Conservation (phyloP, 1,284 basidiomycete species). For the Puccinia horiana region DNA sequence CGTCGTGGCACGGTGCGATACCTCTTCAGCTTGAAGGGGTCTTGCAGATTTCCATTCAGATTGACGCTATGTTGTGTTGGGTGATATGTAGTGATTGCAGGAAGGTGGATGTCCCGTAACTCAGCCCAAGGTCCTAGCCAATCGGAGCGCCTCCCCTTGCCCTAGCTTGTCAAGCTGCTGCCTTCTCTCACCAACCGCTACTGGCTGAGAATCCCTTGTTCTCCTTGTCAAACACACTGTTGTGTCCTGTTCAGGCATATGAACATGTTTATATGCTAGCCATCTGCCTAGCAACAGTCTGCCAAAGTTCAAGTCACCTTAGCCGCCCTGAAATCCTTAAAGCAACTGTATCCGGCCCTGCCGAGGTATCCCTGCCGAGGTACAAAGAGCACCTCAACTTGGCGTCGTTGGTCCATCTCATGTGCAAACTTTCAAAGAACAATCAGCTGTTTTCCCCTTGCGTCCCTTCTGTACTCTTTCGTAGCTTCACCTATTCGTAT, state of each 20-base stretch:
- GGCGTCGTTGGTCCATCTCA: no score
- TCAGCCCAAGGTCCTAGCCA: background rate
- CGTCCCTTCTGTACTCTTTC: background rate
- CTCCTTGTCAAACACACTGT: background rate
- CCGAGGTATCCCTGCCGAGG: slow-evolving; percentile 9
- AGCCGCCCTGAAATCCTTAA: background rate
- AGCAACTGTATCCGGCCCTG: background rate
- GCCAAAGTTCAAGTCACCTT: background rate
- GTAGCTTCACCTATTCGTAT: background rate
- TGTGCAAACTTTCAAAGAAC: no score
- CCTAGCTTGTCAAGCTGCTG: background rate
- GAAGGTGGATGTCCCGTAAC: background rate
- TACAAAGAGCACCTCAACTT: background rate
- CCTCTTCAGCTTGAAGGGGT: background rate
- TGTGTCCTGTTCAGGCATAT: background rate
- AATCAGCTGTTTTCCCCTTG: background rate
- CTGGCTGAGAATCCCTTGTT: background rate
- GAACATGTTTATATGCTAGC: background rate
- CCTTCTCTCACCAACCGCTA: background rate
- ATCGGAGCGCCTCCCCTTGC: background rate
- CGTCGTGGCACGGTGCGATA: background rate
- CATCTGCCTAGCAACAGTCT: background rate
- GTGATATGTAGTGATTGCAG: background rate
- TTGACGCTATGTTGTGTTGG: no score
- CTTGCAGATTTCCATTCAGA: background rate